Conservation (phyloP, 768 basidiomycete species). For the Mycena sanguinolenta region DNA sequence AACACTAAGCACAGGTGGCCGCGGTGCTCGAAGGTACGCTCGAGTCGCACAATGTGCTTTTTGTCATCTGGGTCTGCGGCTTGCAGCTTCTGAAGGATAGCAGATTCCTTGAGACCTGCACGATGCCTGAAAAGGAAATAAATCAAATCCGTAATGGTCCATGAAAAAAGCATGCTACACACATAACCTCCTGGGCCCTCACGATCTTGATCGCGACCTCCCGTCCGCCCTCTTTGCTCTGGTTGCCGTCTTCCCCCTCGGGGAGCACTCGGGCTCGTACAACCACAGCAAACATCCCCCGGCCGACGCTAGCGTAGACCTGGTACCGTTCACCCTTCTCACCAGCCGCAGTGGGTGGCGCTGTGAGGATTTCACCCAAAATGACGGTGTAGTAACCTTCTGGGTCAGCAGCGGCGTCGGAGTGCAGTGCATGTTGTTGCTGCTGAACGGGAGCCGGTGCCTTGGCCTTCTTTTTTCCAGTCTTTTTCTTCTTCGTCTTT, state of each 20-base stretch:
- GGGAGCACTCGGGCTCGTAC: constrained; percentile 86
- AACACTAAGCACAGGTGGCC: constrained; percentile 98
- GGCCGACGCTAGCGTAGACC: constrained; percentile 94
- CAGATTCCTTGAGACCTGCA: constrained; percentile 92
- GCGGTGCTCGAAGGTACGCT: constrained; percentile 96
- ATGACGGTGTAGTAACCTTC: constrained; percentile 98
- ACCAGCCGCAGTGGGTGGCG: constrained; percentile 19
- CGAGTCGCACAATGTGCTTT: constrained; percentile 94
- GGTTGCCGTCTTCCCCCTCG: constrained; percentile 51
- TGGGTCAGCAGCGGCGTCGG: constrained; percentile 90
- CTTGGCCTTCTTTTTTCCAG: constrained; percentile 67
- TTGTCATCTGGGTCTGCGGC: constrained; percentile 97
- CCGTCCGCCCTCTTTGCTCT: constrained; percentile 64
- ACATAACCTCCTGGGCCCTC: constrained; percentile 97
- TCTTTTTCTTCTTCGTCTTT: constrained; percentile 64
- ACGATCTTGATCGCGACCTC: constrained; percentile 99
- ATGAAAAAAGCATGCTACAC: constrained; percentile 47
- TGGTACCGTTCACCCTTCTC: constrained; percentile 90
- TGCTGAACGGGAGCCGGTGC: constrained; percentile 3
- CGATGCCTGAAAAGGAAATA: constrained; percentile 76
- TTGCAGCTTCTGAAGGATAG: constrained; percentile 87
- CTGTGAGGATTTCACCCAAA: constrained; percentile 86
- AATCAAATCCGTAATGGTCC: constrained; percentile 10
- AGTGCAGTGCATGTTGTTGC: constrained; percentile 56
- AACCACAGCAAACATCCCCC: constrained; percentile 99